Conservation (phyloP, 176 grass and related monocot genomes). For the Lolium perenne region DNA sequence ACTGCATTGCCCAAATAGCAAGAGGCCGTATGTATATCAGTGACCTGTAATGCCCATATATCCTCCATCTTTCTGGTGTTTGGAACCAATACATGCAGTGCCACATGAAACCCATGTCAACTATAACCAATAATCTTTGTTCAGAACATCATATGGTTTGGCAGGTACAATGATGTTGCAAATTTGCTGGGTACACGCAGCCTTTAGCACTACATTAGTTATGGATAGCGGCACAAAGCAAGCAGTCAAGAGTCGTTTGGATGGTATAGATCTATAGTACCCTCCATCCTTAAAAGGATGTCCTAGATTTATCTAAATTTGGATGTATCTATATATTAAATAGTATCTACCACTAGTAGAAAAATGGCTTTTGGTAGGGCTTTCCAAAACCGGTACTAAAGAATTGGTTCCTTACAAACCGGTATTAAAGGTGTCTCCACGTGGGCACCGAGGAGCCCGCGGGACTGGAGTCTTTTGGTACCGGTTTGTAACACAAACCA, state of each 20-base stretch:
- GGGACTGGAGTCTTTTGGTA: too few relatives aligned
- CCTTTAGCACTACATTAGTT: not conserved
- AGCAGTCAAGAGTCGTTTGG: not conserved
- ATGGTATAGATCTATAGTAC: not conserved
- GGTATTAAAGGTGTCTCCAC: too few relatives aligned
- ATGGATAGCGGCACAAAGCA: not conserved
- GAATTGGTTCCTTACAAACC: too few relatives aligned
- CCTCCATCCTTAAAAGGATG: too few relatives aligned
- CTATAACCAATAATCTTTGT: constrained; percentile 1
- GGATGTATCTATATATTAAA: too few relatives aligned
- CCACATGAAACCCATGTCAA: not conserved
- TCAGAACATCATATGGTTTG: not conserved
- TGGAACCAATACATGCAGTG: constrained; percentile 90
- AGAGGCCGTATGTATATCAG: constrained; percentile 91
- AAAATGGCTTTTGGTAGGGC: too few relatives aligned
- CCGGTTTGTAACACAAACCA: too few relatives aligned
- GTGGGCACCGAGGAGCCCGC: too few relatives aligned
- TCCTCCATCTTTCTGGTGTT: constrained; percentile 93
- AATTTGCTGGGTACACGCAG: not conserved
- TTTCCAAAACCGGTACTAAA: too few relatives aligned
- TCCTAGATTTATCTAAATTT: too few relatives aligned
- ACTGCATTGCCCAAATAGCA: constrained; percentile 97
- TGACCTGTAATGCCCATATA: constrained; percentile 80
- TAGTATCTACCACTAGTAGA: too few relatives aligned
- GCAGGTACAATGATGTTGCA: not conserved